phyloP scores from a whole-genome alignment of 2,329 filamentous ascomycete species.

The Penicillium crustosum region DNA sequence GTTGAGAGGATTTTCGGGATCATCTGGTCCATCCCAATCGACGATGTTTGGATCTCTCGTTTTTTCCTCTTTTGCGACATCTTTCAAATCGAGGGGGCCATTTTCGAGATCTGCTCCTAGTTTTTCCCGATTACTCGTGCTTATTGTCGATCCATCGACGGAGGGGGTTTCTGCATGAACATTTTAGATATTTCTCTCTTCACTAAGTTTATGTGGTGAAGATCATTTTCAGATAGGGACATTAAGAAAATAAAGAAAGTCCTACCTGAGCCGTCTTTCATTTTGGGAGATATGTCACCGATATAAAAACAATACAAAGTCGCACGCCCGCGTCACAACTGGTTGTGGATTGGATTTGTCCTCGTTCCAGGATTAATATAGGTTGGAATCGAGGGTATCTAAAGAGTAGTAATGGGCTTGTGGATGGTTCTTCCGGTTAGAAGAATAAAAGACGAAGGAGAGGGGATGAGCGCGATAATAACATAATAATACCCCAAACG shows the following conservation, averaged over 20 bases:
- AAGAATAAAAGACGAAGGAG: not conserved
- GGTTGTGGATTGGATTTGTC: not conserved
- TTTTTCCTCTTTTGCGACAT: not conserved
- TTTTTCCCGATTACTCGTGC: constrained; percentile 16
- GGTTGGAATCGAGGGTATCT: not conserved
- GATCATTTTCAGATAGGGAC: not conserved
- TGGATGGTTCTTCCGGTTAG: not conserved
- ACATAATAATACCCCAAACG: not conserved
- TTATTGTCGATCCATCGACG: constrained; percentile 18
- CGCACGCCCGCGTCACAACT: not conserved
- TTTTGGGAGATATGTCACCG: not conserved
- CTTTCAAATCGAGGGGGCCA: not conserved
- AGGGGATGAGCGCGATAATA: not conserved
- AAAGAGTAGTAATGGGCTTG: not conserved
- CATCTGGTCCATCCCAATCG: constrained; percentile 60
- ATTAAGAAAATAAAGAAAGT: too few relatives aligned
- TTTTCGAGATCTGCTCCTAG: constrained; percentile 11
- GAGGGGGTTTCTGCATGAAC: constrained; percentile 10
- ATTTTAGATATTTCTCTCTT: not conserved
- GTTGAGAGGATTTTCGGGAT: constrained; percentile 41
- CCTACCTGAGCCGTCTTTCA: not conserved
- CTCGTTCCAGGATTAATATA: not conserved
- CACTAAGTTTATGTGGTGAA: not conserved
- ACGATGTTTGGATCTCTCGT: constrained; percentile 51
- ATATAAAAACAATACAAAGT: not conserved